Percentiles rank a stretch among this genome's conserved stretches.
These are phyloP conservation scores for Trichophyton simii DNA, from an alignment of 2,329 filamentous ascomycete species.

Conservation along the genomic window DNA sequence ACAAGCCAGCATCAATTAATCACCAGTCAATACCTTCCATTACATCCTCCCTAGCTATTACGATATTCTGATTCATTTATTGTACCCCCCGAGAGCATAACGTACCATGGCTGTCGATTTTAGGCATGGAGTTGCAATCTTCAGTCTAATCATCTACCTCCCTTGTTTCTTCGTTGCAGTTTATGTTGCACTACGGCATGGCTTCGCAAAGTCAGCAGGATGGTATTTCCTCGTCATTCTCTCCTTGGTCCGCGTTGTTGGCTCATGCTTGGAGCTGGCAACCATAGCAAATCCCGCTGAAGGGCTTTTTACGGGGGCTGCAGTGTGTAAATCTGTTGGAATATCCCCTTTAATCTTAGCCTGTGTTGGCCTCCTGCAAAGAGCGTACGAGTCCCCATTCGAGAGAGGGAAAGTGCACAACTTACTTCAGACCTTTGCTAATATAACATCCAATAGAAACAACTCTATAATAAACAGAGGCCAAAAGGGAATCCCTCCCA, in stretches of 20 bases:
- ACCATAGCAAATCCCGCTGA: slow-evolving; percentile 33
- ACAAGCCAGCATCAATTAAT: not conserved
- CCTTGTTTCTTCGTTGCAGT: slow-evolving; percentile 22
- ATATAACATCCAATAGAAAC: not conserved
- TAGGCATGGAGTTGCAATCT: slow-evolving; percentile 22
- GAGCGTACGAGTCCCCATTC: slow-evolving; percentile 19
- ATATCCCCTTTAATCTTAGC: slow-evolving; percentile 39
- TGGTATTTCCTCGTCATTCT: slow-evolving; percentile 46
- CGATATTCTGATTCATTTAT: not conserved
- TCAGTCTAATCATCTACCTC: slow-evolving; percentile 27
- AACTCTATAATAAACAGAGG: not conserved
- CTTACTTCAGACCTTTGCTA: not conserved
- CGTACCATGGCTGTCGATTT: slow-evolving; percentile 17
- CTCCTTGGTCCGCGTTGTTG: slow-evolving; percentile 40
- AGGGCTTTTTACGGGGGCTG: slow-evolving; percentile 29
- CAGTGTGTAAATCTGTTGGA: slow-evolving; percentile 37
- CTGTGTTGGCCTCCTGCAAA: slow-evolving; percentile 34
- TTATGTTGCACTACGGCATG: slow-evolving; percentile 26
- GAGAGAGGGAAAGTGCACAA: not conserved
- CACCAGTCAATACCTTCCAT: not conserved
- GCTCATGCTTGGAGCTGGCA: slow-evolving; percentile 39
- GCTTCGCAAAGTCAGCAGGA: slow-evolving; percentile 33
- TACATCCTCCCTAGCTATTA: not conserved
- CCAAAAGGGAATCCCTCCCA: not conserved
- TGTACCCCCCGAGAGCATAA: not conserved